Evolutionary conservation across 2,329 filamentous ascomycete genomes (phyloP).

Genomic region (Cephalotrichum gorgonifer): DNA sequence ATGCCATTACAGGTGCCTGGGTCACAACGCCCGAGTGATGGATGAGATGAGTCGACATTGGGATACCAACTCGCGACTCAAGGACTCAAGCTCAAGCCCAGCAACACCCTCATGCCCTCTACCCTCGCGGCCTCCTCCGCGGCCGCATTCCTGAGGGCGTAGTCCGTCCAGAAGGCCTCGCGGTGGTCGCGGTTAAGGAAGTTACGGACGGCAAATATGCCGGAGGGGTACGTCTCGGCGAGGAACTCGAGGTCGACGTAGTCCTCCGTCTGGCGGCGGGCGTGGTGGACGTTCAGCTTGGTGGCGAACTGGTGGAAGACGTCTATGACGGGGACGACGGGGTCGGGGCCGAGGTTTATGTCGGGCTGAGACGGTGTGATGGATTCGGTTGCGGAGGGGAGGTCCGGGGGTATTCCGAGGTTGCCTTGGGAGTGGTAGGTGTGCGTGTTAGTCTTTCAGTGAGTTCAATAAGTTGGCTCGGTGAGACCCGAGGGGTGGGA

Average conservation of each 20-base stretch:
- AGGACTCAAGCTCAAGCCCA: neutral
- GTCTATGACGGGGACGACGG: slow-evolving; percentile 2
- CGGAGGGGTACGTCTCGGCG: neutral
- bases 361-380: neutral
- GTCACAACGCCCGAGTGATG: too few species aligned
- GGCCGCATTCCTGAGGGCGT: neutral
- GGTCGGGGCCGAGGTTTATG: neutral
- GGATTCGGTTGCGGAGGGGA: neutral
- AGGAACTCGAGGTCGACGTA: slow-evolving; percentile 6
- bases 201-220: neutral
- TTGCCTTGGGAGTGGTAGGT: neutral
- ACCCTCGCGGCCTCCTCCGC: neutral
- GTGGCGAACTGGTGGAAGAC: slow-evolving; percentile 5
- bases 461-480: too few species aligned
- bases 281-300: slow-evolving; percentile 1
- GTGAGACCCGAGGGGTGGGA: neutral
- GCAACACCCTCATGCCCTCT: neutral
- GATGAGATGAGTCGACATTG: too few species aligned
- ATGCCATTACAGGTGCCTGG: too few species aligned
- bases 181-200: slow-evolving; percentile 2
- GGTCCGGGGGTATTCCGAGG: neutral
- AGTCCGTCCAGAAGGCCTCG: neutral
- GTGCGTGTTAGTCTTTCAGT: neutral
- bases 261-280: slow-evolving; percentile 1
- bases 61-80: too few species aligned